Base-by-base conservation (phyloP, 169 alveolate species). In the Eimeria necatrix region DNA sequence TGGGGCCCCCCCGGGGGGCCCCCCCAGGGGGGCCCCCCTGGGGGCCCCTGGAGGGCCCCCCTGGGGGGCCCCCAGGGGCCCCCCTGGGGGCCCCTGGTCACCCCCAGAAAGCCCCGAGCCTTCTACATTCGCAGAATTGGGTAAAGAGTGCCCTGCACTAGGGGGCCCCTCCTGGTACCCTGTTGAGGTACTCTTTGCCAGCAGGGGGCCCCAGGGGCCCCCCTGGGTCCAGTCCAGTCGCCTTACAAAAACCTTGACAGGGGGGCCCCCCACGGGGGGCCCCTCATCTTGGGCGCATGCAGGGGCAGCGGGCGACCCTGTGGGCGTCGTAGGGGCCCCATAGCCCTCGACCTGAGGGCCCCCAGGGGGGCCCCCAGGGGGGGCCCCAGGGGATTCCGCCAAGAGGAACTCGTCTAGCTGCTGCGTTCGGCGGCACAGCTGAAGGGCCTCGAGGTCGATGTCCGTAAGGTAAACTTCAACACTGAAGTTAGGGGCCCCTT, bases 171-270 rank as follows among this genome's bases (percentile, higher is more conserved):
- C n/a, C n/a, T n/a, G n/a, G n/a, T n/a, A n/a, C n/a, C 14, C 64
- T 56, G 64, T 56, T 8, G 64, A 14, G 64, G 14, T 56, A n/a
- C 8, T 56, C 7, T 32, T 24, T 74, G 60, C 22, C 0, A 12
- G 6, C 59, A 41, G 24, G 85, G 85, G 60, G 26, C 60, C 85
- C 85, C 85, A 74, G 85, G 85, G 85, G 85, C 85, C 85, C 59
- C 85, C 85, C 32, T 41, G 32, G 59, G 9, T 41, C 85, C 85
- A 74, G 12, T 74, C 85, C 59, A 74, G 85, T 74, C 85, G 22
- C 59, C 85, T 26, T 16, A 74, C 85, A 74, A 32, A 74, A 22
- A 46, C 59, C 26, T 74, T 74, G n/a, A 74, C 85, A 8, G 14
- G 32, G 59, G 85, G n/a, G 41, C 78, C 78, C 78, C 49, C 59